Evolutionary conservation across 495 filamentous ascomycete species (phyloP).

Genomic region (Neurospora sp.): DNA sequence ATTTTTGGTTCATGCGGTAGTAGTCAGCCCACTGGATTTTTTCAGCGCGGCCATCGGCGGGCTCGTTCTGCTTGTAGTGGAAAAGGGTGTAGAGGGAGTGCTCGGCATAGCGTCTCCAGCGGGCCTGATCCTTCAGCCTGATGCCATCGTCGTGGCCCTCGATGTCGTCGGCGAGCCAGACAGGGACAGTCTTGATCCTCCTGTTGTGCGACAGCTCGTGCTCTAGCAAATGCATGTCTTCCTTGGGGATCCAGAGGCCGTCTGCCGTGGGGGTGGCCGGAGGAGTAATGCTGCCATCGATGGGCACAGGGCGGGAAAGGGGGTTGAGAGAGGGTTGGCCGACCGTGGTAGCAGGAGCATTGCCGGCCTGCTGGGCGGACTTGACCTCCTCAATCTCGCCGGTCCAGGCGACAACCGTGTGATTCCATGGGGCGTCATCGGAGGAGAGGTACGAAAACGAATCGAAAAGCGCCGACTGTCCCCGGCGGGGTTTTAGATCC

Average conservation of each 20-base stretch:
- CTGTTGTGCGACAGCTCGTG: conserved; percentile 55
- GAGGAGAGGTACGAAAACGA: conserved; percentile 77
- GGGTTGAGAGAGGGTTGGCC: conserved; percentile 39
- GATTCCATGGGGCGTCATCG: conserved; percentile 64
- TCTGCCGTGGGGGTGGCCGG: conserved; percentile 49
- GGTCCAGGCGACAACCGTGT: conserved; percentile 85
- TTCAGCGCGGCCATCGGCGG: conserved; percentile 70
- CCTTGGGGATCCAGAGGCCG: conserved; percentile 50
- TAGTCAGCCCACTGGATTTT: conserved; percentile 84
- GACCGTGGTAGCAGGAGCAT: conserved; percentile 33
- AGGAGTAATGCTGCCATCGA: conserved; percentile 46
- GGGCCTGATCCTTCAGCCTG: conserved; percentile 60
- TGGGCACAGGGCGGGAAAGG: conserved; percentile 60
- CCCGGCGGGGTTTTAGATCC: conserved; percentile 65
- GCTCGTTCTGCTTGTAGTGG: conserved; percentile 88
- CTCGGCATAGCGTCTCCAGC: conserved; percentile 85
- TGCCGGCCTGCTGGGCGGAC: conserved; percentile 31
- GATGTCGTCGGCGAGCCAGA: conserved; percentile 70
- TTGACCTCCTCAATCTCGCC: conserved; percentile 63
- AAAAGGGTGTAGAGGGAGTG: conserved; percentile 80
- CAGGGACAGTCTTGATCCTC: conserved; percentile 56
- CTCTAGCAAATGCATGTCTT: conserved; percentile 61
- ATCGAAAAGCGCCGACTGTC: conserved; percentile 82
- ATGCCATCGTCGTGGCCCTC: conserved; percentile 54
- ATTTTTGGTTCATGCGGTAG: conserved; percentile 73